Evolutionary conservation across 2,329 filamentous ascomycete species (phyloP), one percentile per base, ranked within the genome.

Genomic region (Macroventuria anomochaeta): DNA sequence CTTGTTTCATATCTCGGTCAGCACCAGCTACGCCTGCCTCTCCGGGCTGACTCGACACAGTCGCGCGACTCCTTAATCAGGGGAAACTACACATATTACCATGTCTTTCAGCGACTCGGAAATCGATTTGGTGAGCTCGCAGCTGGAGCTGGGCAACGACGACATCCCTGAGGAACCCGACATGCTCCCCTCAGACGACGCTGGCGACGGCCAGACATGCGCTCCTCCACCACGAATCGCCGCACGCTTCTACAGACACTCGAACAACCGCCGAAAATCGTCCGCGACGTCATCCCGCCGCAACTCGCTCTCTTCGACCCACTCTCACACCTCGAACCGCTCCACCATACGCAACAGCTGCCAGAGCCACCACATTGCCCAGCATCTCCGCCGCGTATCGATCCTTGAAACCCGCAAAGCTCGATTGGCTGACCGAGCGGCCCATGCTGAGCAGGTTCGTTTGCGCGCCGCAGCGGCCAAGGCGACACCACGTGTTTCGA

Each of bases 381-480:
- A 92, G 70, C 89, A 92, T 70, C 80, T 92, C 51, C 89, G 90
- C 36, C 86, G 90, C 46, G 87, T 89, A 41, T 91, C 88, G 13
- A 93, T 93, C 53, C 83, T 93, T 57, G 90, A 93, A 73, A 88
- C 88, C 62, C 87, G 90, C 57, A 91, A 90, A 70, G 89, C 90
- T 12, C 84, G 90, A 17, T 81, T 95, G 15, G 90, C 90, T 48
- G 90, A 93, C 72, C 82, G 90, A 50, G 90, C 90, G 23, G 88
- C 88, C 7, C 90, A 95, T 73, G 90, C 88, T 18, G 90, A 95
- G 74, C 91, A 93, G 71, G 90, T 95, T 13, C 87, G 90, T 44
- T 76, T 91, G 56, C 83, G 89, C 29, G 90, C 90, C 36, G 89
- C 89, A 8, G 74, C 89, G 52, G 88, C 86, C 55, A 92, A 91